These are phyloP conservation scores for Solanum stenotomum DNA, from an alignment of 257 asterid species.

Conservation along the genomic window DNA sequence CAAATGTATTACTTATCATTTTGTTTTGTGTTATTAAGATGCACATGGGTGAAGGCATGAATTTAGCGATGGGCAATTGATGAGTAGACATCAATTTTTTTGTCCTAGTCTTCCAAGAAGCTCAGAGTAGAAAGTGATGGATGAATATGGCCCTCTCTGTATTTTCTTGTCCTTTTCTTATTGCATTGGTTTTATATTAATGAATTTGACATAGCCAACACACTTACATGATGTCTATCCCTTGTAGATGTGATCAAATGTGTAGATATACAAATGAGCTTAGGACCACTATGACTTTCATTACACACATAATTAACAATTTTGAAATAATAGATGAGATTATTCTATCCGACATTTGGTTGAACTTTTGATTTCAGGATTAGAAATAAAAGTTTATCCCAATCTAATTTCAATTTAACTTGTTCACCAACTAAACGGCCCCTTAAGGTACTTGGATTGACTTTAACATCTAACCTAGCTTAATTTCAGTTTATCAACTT, in stretches of 20 bases:
- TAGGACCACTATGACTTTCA: neutral
- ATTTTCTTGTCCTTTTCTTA: constrained; percentile 7
- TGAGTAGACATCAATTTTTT: constrained; percentile 26
- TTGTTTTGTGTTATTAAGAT: neutral
- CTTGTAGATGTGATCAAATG: neutral
- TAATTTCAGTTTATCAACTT: neutral
- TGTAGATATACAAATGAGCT: neutral
- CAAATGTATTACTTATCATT: neutral
- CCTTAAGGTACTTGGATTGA: neutral
- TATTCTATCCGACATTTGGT: neutral
- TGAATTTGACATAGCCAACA: neutral
- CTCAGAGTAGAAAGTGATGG: constrained; percentile 20
- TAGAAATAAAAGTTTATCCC: neutral
- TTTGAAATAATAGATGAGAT: neutral
- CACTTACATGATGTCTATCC: neutral
- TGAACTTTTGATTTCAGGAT: neutral
- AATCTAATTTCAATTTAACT: neutral
- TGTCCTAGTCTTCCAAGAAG: constrained; percentile 5
- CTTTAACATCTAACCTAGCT: neutral
- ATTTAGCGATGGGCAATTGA: constrained; percentile 36
- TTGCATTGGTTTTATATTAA: constrained; percentile 1
- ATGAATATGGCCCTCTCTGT: constrained; percentile 24
- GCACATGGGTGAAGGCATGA: constrained; percentile 47
- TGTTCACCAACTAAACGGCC: neutral
- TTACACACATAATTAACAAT: neutral